phyloP scores from a whole-genome alignment of 2,329 filamentous ascomycete species.

The Phaeoacremonium minimum region DNA sequence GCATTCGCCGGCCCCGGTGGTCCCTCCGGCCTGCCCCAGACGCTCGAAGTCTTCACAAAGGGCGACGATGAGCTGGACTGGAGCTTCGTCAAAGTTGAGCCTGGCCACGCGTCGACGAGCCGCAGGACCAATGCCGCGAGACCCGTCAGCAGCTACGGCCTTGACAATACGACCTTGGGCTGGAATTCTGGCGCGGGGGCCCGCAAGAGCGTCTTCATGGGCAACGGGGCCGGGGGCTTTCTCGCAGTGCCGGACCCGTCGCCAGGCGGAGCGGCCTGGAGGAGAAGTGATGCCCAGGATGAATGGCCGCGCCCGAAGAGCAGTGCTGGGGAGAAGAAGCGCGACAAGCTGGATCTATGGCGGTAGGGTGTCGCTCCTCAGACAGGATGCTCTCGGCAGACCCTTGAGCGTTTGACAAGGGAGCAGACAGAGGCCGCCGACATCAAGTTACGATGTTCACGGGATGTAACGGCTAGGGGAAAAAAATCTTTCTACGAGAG shows the following conservation, averaged over 20 bases:
- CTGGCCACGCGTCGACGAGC: conserved; percentile 23
- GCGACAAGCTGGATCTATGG: conserved; percentile 36
- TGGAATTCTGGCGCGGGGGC: conserved; percentile 47
- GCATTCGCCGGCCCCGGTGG: conserved; percentile 24
- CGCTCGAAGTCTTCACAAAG: conserved; percentile 58
- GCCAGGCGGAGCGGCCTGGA: conserved; percentile 10
- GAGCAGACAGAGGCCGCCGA: too few relatives aligned
- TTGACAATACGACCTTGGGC: conserved; percentile 47
- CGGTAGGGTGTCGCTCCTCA: conserved; percentile 21
- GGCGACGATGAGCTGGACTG: conserved; percentile 54
- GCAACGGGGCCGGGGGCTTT: conserved; percentile 47
- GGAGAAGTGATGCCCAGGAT: conserved; percentile 19
- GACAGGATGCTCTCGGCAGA: too few relatives aligned
- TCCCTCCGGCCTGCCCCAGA: conserved; percentile 39
- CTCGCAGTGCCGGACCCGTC: conserved; percentile 40
- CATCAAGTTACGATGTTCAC: too few relatives aligned
- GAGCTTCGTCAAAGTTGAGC: conserved; percentile 50
- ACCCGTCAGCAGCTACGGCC: conserved; percentile 53
- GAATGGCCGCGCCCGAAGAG: conserved; percentile 38
- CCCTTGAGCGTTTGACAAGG: too few relatives aligned
- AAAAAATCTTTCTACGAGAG: too few relatives aligned
- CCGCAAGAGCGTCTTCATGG: conserved; percentile 49
- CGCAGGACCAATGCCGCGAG: conserved; percentile 24
- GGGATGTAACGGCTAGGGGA: too few relatives aligned
- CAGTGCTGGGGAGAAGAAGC: conserved; percentile 32